Evolutionary conservation across 345 rosid species (phyloP).

Genomic region (Syzygium grande): DNA sequence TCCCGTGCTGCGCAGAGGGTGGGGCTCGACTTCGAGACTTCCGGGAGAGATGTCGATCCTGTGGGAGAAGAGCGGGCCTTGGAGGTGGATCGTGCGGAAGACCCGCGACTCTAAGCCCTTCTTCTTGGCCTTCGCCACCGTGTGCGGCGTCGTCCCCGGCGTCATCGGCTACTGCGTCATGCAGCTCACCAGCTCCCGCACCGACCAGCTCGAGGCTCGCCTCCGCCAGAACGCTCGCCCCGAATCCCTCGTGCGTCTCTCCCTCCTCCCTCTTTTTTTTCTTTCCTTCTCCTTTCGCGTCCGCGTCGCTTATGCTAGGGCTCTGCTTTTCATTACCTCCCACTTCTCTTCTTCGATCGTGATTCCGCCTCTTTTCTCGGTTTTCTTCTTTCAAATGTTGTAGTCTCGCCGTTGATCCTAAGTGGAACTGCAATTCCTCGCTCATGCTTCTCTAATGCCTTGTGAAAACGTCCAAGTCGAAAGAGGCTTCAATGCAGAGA

Average conservation of each 20-base stretch:
- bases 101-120: conserved; percentile 81
- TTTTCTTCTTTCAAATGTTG: not conserved
- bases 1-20: too few relatives aligned
- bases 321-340: not conserved
- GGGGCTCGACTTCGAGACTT: too few relatives aligned
- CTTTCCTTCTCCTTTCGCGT: too few relatives aligned
- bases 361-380: too few relatives aligned
- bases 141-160: conserved; percentile 89
- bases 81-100: conserved; percentile 19
- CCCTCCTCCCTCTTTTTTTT: not conserved
- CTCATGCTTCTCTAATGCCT: not conserved
- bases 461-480: not conserved
- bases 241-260: conserved; percentile 50
- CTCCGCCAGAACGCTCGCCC: conserved; percentile 80
- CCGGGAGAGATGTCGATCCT: conserved; percentile 6
- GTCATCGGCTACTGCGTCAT: conserved; percentile 81
- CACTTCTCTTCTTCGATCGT: not conserved
- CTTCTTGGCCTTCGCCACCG: conserved; percentile 81
- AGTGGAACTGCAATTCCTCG: not conserved
- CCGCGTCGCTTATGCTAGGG: not conserved
- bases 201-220: conserved; percentile 71
- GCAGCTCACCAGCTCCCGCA: conserved; percentile 71
- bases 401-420: not conserved
- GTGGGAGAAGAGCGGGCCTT: not conserved
- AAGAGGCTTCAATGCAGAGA: not conserved